Percentiles rank a stretch among this genome's conserved stretches.
phyloP scores from a whole-genome alignment of 257 asterid genomes.

The Solanum dulcamara region DNA sequence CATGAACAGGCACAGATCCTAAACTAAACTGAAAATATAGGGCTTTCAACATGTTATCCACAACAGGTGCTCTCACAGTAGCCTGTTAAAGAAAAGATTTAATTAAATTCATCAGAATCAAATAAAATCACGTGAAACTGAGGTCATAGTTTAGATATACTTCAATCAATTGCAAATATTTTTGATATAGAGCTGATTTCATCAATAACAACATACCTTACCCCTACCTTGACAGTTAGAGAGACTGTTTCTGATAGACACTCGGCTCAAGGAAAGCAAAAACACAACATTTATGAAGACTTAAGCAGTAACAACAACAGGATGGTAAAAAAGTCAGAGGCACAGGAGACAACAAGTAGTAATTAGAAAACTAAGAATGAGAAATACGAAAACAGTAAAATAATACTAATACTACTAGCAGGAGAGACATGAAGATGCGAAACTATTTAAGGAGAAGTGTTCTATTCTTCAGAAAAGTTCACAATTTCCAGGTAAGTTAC shows the following conservation, averaged over 20 bases:
- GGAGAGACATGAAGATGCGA: too few species aligned
- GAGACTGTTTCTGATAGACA: background rate
- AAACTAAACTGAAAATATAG: conserved; percentile 75
- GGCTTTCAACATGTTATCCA: conserved; percentile 76
- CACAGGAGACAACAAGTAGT: too few species aligned
- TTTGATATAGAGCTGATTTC: background rate
- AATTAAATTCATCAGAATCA: background rate
- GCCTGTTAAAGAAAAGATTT: conserved; percentile 41
- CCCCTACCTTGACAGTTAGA: background rate
- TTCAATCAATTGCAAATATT: background rate
- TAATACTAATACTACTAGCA: too few species aligned
- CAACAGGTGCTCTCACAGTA: conserved; percentile 75
- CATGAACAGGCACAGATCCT: conserved; percentile 82
- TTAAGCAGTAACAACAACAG: too few species aligned
- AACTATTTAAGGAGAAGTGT: too few species aligned
- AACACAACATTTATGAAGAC: background rate
- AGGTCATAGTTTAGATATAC: background rate
- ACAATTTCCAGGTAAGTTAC: conserved; percentile 11
- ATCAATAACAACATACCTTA: background rate
- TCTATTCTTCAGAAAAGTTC: background rate
- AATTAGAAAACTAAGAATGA: too few species aligned
- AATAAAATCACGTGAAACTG: background rate
- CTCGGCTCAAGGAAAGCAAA: background rate
- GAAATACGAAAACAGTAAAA: too few species aligned
- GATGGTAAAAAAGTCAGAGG: too few species aligned